Evolutionary conservation across 2,329 filamentous ascomycete genomes (phyloP).

Genomic region (Claviceps capensis): DNA sequence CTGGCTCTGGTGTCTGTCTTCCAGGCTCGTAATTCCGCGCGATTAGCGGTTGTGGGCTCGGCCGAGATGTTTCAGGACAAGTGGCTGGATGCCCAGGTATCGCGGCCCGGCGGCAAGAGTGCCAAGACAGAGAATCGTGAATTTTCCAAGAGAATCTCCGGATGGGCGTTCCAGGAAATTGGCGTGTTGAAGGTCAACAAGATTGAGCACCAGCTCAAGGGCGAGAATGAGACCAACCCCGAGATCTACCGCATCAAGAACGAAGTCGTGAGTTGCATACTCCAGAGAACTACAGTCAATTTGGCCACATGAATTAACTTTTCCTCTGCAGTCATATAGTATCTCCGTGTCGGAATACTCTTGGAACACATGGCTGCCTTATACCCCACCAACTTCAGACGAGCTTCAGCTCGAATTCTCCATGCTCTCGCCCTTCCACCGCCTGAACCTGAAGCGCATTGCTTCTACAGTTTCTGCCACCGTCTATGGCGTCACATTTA

Average conservation of each 20-base stretch:
- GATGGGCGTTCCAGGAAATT: conserved; percentile 92
- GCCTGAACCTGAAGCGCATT: conserved; percentile 51
- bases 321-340: conserved; percentile 52
- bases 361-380: conserved; percentile 62
- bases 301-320: not conserved
- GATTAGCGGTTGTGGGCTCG: conserved; percentile 73
- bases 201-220: conserved; percentile 59
- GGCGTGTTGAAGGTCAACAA: conserved; percentile 77
- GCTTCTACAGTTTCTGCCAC: conserved; percentile 51
- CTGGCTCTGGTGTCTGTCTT: conserved; percentile 71
- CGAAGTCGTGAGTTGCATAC: conserved; percentile 63
- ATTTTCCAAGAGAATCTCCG: conserved; percentile 73
- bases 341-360: conserved; percentile 82
- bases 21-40: conserved; percentile 87
- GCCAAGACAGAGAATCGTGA: conserved; percentile 64
- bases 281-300: too few species aligned
- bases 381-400: conserved; percentile 55
- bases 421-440: conserved; percentile 97
- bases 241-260: conserved; percentile 92
- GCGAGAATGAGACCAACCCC: conserved; percentile 57
- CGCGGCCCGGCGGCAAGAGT: conserved; percentile 39
- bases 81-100: conserved; percentile 76
- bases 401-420: conserved; percentile 87
- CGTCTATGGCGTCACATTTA: conserved; percentile 63
- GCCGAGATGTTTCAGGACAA: conserved; percentile 76